Base-by-base conservation (phyloP, 1,284 basidiomycete genomes). In the Heterobasidion irregulare region DNA sequence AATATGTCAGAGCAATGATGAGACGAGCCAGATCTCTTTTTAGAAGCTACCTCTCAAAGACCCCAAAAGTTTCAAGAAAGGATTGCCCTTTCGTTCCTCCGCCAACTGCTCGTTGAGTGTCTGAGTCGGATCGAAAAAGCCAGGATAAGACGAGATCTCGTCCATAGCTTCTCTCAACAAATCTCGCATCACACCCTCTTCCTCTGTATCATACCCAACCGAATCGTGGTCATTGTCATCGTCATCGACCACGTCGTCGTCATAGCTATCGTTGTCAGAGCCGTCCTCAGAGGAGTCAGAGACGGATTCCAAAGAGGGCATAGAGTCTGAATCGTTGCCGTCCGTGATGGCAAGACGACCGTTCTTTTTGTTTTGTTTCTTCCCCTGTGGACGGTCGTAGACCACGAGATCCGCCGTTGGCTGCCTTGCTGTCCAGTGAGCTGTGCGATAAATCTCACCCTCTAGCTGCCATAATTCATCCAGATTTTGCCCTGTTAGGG, bases 91-190 rank as follows among this genome's bases (percentile, higher is more conserved):
- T 54, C 75, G 72, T 54, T 81, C 79, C 52, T 82, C 77, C 13
- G 71, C 66, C 10, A 75, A 59, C 2, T 75, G 72, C 35, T 72
- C 75, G 8, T 72, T 66, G 12, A 72, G 68, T 5, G 70, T 65
- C 19, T 72, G 66, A 10, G 70, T 70, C 19, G 68, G 66, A 61
- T 80, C 75, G 50, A 80, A 73, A 65, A 81, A 80, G 55, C 83
- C 84, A 9, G 77, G 71, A 55, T 71, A 73, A 50, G 80, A 80
- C 61, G 79, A 72, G 1, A 78, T 81, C 9, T 75, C 71, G 57
- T 88, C 82, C 84, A 89, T 86, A 6, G 87, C 88, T 63, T 86
- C 83, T 52, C 82, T 75, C 36, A 81, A 59, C 68, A 83, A 65
- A 36, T 82, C 79, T 18, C 82, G 72, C 32, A 86, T 65, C 58